phyloP scores from a whole-genome alignment of 1,284 basidiomycete genomes.

The Hypsizygus ulmarius region DNA sequence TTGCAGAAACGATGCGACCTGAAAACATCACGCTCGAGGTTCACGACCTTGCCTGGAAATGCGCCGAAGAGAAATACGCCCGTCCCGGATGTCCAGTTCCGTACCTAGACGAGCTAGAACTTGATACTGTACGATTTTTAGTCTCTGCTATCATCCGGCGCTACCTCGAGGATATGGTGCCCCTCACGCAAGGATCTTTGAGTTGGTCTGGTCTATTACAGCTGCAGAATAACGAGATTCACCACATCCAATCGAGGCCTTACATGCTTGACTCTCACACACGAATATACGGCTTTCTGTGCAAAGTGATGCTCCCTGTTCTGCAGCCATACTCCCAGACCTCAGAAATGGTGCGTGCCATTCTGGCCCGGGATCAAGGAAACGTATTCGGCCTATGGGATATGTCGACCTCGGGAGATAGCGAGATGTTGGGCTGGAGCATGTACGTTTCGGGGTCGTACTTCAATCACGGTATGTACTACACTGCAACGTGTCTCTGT shows the following conservation, averaged over 20 bases:
- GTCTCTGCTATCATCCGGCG: slow-evolving; percentile 44
- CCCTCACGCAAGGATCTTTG: slow-evolving; percentile 17
- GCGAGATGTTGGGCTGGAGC: slow-evolving; percentile 65
- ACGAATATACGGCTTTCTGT: slow-evolving; percentile 47
- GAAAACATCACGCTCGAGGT: slow-evolving; percentile 26
- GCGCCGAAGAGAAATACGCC: slow-evolving; percentile 20
- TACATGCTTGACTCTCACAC: slow-evolving; percentile 43
- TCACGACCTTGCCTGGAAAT: slow-evolving; percentile 37
- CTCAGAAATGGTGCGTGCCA: slow-evolving; percentile 42
- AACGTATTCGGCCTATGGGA: slow-evolving; percentile 71
- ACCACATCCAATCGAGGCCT: slow-evolving; percentile 37
- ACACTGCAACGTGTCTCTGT: too few species aligned
- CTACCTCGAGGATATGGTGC: slow-evolving; percentile 31
- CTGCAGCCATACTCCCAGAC: slow-evolving; percentile 39
- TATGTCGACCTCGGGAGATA: slow-evolving; percentile 38
- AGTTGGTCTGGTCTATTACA: slow-evolving; percentile 40
- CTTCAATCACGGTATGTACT: slow-evolving; percentile 60
- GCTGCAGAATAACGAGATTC: slow-evolving; percentile 51
- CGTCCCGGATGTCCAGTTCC: slow-evolving; percentile 11
- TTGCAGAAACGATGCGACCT: slow-evolving; percentile 10
- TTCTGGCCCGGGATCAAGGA: slow-evolving; percentile 58
- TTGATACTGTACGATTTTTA: slow-evolving; percentile 51
- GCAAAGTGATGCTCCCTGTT: slow-evolving; percentile 17
- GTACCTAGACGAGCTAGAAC: slow-evolving; percentile 46
- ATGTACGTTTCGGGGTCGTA: slow-evolving; percentile 58